Conservation (phyloP, 2,329 filamentous ascomycete genomes). For the Sphaerulina musiva region DNA sequence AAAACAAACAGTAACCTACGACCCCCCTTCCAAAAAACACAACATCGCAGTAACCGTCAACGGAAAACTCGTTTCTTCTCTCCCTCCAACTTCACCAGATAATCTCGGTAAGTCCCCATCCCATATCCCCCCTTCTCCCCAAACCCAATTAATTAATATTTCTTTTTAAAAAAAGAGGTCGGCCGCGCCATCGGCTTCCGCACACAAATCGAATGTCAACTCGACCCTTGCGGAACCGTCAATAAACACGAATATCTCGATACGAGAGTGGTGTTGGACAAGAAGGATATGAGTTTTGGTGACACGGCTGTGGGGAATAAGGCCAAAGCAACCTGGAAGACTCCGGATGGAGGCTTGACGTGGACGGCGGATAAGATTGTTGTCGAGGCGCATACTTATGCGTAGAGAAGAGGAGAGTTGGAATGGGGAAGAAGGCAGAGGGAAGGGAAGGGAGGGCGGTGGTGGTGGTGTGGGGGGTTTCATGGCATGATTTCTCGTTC, state of each 20-base stretch:
- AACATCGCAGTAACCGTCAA: neutral
- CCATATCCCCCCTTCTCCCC: neutral
- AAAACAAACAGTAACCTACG: neutral
- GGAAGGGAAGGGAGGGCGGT: too few relatives aligned
- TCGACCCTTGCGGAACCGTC: neutral
- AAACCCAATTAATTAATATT: too few relatives aligned
- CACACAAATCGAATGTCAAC: slow-evolving; percentile 2
- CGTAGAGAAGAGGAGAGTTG: neutral
- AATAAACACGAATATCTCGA: neutral
- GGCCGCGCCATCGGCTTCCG: neutral
- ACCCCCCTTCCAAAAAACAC: neutral
- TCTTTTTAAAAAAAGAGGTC: neutral
- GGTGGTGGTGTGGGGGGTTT: too few relatives aligned
- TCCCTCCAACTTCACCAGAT: neutral
- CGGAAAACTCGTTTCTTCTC: neutral
- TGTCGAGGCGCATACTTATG: neutral
- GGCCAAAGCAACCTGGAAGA: neutral
- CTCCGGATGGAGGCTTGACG: neutral
- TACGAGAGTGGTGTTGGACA: neutral
- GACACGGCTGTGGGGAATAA: neutral
- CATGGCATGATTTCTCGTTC: too few relatives aligned
- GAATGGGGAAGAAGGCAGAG: too few relatives aligned
- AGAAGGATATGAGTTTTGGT: neutral
- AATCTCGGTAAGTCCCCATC: neutral
- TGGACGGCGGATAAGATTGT: neutral